These are phyloP conservation scores for Plantago major DNA, from an alignment of 257 asterid species.

Conservation along the genomic window DNA sequence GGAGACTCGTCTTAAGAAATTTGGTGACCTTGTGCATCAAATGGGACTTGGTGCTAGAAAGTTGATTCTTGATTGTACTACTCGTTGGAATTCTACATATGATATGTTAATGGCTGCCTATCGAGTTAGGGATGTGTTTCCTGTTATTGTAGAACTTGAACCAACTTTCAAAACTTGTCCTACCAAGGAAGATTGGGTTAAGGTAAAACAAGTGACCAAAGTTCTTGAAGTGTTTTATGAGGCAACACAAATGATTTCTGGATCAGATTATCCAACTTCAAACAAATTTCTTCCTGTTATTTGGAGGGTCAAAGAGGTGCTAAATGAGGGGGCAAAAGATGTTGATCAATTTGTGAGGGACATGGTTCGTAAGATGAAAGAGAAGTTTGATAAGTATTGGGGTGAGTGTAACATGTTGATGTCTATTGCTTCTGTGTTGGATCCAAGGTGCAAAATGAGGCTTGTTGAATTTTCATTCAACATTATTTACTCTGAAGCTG, in stretches of 20 bases:
- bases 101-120: no score
- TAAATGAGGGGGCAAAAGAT: neutral
- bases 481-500: neutral
- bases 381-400: neutral
- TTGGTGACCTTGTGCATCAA: neutral
- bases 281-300: neutral
- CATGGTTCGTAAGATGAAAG: neutral
- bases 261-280: neutral
- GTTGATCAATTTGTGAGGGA: neutral
- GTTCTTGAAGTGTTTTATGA: neutral
- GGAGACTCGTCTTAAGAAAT: neutral
- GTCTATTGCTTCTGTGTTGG: neutral
- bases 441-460: conserved; percentile 1
- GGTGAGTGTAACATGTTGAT: neutral
- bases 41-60: no score
- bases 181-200: neutral
- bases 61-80: no score
- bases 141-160: neutral
- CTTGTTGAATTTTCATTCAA: neutral
- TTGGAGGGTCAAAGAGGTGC: neutral
- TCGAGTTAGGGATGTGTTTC: neutral
- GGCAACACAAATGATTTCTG: neutral
- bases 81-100: no score
- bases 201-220: neutral
- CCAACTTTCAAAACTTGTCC: neutral